phyloP scores from a whole-genome alignment of 2,329 filamentous ascomycete species.

The Aspergillus carbonarius region DNA sequence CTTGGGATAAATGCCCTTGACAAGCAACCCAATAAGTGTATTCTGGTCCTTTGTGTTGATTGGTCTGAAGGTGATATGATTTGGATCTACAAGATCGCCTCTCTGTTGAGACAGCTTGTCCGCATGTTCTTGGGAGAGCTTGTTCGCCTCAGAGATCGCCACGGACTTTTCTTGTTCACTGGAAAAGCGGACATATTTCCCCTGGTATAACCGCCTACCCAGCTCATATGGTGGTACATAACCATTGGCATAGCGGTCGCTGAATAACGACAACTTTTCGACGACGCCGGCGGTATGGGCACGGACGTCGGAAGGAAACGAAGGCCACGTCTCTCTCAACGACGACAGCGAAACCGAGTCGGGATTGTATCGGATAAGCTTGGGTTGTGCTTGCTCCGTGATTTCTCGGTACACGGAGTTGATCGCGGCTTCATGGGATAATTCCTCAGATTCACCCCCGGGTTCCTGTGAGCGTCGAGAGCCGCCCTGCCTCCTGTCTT shows the following conservation, averaged over 20 bases:
- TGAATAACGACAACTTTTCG: conserved; percentile 37
- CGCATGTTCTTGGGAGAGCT: conserved; percentile 33
- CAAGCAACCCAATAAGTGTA: conserved; percentile 31
- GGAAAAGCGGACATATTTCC: conserved; percentile 39
- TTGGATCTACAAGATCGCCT: conserved; percentile 39
- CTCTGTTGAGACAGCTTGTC: conserved; percentile 37
- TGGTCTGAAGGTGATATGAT: conserved; percentile 28
- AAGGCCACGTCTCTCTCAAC: conserved; percentile 41
- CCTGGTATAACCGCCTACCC: conserved; percentile 37
- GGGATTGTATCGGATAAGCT: conserved; percentile 37
- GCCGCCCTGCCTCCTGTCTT: conserved; percentile 14
- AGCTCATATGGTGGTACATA: conserved; percentile 38
- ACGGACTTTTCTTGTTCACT: conserved; percentile 38
- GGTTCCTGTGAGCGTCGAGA: conserved; percentile 12
- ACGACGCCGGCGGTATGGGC: conserved; percentile 30
- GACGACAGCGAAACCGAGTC: conserved; percentile 31
- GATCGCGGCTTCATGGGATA: conserved; percentile 24
- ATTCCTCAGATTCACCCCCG: conserved; percentile 27
- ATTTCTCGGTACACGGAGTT: conserved; percentile 33
- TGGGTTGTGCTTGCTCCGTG: conserved; percentile 29
- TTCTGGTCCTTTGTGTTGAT: conserved; percentile 27
- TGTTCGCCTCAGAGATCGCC: conserved; percentile 36
- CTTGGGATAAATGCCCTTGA: conserved; percentile 36
- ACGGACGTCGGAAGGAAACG: conserved; percentile 33
- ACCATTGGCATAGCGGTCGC: conserved; percentile 36